Evolutionary conservation across 306 rosid genomes (phyloP).

Genomic region (Vigna hirtella): DNA sequence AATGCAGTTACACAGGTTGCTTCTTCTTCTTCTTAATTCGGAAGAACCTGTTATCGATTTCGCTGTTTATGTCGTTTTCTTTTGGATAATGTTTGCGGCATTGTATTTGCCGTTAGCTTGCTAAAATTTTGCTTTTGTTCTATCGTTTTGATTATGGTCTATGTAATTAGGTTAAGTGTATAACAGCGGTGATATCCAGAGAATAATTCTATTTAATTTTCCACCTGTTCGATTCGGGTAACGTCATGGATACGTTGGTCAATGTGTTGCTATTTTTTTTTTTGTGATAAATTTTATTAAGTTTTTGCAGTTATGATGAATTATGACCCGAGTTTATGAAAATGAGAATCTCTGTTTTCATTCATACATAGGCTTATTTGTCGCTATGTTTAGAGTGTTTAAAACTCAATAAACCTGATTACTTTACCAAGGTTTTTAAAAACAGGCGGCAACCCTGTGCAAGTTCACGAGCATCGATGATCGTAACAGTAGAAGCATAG

Average conservation of each 20-base stretch:
- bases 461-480: background rate
- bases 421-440: background rate
- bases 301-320: background rate
- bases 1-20: slow-evolving; percentile 71
- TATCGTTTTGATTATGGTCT: background rate
- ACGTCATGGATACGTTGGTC: background rate
- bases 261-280: background rate
- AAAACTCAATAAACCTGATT: background rate
- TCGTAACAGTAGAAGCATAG: background rate
- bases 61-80: background rate
- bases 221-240: background rate
- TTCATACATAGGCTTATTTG: background rate
- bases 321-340: background rate
- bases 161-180: background rate
- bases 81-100: background rate
- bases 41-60: background rate
- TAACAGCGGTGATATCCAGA: background rate
- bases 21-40: background rate
- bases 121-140: background rate
- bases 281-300: background rate
- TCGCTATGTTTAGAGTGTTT: background rate
- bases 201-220: background rate
- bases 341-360: slow-evolving; percentile 11
- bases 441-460: background rate
- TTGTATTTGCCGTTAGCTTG: slow-evolving; percentile 12